Evolutionary conservation across 2,329 filamentous ascomycete species (phyloP).

Genomic region (Orbilia ellipsospora): DNA sequence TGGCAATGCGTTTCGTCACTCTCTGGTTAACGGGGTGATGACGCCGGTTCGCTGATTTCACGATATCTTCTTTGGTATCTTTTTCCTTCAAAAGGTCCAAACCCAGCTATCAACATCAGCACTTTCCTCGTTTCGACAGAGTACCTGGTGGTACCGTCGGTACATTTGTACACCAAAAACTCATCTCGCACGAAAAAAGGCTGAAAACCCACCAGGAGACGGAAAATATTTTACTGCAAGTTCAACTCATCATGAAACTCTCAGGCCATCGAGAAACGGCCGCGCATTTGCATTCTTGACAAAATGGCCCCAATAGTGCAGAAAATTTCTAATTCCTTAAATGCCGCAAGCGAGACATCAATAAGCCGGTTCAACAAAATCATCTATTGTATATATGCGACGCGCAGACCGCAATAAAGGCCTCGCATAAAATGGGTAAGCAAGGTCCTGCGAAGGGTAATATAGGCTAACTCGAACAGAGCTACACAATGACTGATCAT

Average conservation of each 20-base stretch:
- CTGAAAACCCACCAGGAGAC: background rate
- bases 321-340: constrained; percentile 13
- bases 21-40: background rate
- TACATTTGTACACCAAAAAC: background rate
- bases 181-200: constrained; percentile 26
- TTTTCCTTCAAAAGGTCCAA: constrained; percentile 25
- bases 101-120: constrained; percentile 3
- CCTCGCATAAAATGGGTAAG: constrained; percentile 14
- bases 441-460: constrained; percentile 1
- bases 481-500: constrained; percentile 36
- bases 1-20: background rate
- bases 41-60: constrained; percentile 8
- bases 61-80: constrained; percentile 9
- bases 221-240: background rate
- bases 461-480: constrained; percentile 29
- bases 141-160: constrained; percentile 32
- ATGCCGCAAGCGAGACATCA: constrained; percentile 44
- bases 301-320: background rate
- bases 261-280: no score
- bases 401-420: background rate
- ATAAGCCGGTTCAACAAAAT: background rate
- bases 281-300: background rate
- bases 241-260: constrained; percentile 27
- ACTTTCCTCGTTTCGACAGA: constrained; percentile 22
- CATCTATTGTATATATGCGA: background rate